Base-by-base conservation (phyloP, 2,329 filamentous ascomycete species). In the Endocalyx cinctus region DNA sequence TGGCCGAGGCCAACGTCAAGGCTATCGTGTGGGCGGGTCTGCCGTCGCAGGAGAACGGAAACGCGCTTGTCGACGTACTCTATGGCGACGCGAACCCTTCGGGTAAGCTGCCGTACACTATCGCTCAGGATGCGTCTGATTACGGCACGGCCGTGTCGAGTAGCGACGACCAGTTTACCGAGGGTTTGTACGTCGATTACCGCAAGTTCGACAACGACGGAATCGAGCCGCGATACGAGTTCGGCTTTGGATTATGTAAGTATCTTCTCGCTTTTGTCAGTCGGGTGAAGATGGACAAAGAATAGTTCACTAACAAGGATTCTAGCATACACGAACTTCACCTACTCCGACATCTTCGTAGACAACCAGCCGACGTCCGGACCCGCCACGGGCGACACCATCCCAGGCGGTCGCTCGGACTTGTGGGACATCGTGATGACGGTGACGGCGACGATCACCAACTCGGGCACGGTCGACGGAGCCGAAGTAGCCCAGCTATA, bases 11-110 rank as follows among this genome's bases (percentile, higher is more conserved):
- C 4, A 87, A 85, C 50, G 74, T 90, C 43, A 84, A 81, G 30
- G 84, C 80, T 23, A 81, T 89, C 36, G 66, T 88, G 13, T 87
- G 82, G 74, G 83, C 82, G 28, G 83, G 82, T 48, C 66, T 88
- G 26, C 83, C 83, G 1, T 83, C 83, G 18, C 78, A 87, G 50
- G 81, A 89, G 59, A 84, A 75, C 45, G 84, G 84, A 10, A 87
- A 87, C 50, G 74, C 82, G 4, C 74, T 88, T 29, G 79, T 79
- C 4, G 84, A 88, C 51, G 67, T 88, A 15, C 69, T 88, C 6
- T 88, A 85, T 55, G 84, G 84, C 31, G 50, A 55, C 5, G 52
- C 55, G 0, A 56, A 51, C 27, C 68, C 68, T 8, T 64, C 58
- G 8, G 68, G 68, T 16, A 69, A 70, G 51, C 54, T 72, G 29